Evolutionary conservation across 163 green algal species (phyloP).

Genomic region (Chloromonas sp.): DNA sequence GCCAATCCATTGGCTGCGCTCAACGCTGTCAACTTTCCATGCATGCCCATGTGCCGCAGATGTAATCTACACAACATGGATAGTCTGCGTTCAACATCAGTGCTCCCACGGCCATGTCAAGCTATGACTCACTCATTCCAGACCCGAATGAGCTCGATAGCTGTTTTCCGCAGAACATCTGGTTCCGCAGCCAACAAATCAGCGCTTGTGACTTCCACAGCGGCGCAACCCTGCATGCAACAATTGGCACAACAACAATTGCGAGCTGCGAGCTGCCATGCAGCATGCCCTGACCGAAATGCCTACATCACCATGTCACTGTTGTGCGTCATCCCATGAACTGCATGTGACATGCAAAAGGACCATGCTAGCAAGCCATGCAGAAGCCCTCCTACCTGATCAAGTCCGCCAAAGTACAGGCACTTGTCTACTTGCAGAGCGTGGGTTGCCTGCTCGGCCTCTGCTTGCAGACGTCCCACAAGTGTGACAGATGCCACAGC

Average conservation of each 20-base stretch:
- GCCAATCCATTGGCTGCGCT: no score
- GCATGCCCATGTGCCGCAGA: no score
- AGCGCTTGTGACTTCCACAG: conserved; percentile 27
- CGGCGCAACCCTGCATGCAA: neutral
- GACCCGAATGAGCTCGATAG: conserved; percentile 37
- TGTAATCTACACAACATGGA: neutral
- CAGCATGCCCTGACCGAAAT: no score
- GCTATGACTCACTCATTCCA: conserved; percentile 43
- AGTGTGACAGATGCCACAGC: conserved; percentile 72
- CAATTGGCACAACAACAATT: no score
- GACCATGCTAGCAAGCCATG: neutral
- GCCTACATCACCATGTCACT: no score
- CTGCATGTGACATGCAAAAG: neutral
- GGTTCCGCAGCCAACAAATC: conserved; percentile 40
- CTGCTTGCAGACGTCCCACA: conserved; percentile 49
- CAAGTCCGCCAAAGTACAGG: conserved; percentile 73
- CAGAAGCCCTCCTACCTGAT: conserved; percentile 29
- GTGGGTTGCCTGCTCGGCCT: conserved; percentile 20
- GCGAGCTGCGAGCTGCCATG: no score
- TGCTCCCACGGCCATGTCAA: neutral
- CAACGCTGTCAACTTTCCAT: no score
- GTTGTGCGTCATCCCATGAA: no score
- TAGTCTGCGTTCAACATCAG: neutral
- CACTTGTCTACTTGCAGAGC: conserved; percentile 55
- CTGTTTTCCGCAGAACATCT: conserved; percentile 43